These are phyloP conservation scores for Astragalus glycyphyllos DNA, from an alignment of 306 rosid species.

Conservation along the genomic window DNA sequence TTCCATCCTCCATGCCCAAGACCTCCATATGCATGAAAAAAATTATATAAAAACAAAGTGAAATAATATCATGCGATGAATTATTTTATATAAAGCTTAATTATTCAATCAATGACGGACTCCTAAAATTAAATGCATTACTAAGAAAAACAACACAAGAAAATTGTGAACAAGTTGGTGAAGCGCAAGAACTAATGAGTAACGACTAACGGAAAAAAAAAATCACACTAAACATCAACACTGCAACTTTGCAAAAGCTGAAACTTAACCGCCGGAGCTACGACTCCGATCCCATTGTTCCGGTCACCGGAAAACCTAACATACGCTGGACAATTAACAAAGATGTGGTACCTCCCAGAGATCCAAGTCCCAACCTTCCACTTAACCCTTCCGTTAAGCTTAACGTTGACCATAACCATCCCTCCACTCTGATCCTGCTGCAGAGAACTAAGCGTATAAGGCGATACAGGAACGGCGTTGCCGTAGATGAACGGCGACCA, in stretches of 20 bases:
- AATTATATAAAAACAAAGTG: not conserved
- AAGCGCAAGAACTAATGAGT: not conserved
- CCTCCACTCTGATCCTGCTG: constrained; percentile 61
- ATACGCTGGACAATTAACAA: constrained; percentile 76
- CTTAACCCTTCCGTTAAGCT: constrained; percentile 61
- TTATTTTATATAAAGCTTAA: constrained; percentile 24
- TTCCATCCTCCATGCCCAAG: not conserved
- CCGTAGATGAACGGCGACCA: constrained; percentile 82
- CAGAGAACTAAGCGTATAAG: constrained; percentile 44
- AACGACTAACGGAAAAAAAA: no score
- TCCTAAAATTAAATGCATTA: not conserved
- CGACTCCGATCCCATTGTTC: constrained; percentile 22
- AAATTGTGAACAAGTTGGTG: not conserved
- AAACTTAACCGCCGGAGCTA: constrained; percentile 56
- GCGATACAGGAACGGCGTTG: constrained; percentile 57
- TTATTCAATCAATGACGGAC: not conserved
- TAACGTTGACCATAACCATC: constrained; percentile 52
- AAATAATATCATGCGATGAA: not conserved
- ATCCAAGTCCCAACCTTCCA: constrained; percentile 87
- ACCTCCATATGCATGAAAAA: not conserved
- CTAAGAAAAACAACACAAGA: not conserved
- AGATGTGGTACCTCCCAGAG: constrained; percentile 65
- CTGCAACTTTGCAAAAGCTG: constrained; percentile 62
- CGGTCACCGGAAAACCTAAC: constrained; percentile 50
- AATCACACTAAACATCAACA: constrained; percentile 59